phyloP scores from a whole-genome alignment of 164 flowering plant genomes.

The Berberis vulgaris region DNA sequence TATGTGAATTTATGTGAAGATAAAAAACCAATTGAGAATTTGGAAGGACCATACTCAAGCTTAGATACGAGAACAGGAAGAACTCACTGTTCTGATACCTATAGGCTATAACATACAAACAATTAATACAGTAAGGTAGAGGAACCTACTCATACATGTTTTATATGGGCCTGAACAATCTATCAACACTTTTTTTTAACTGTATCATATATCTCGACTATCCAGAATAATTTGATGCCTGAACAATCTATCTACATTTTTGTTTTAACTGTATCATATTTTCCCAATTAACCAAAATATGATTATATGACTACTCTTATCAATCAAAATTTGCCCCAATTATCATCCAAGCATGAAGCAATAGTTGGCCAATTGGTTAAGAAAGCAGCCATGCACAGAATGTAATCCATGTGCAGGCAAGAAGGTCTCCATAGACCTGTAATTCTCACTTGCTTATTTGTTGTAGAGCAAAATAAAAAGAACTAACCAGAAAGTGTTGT shows the following conservation, averaged over 20 bases:
- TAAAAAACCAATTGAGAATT: no score
- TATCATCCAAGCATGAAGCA: background rate
- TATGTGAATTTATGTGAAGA: background rate
- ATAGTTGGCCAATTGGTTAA: background rate
- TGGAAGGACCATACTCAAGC: no score
- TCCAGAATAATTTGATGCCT: background rate
- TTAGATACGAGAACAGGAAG: no score
- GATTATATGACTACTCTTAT: background rate
- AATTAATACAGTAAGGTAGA: no score
- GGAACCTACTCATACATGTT: no score
- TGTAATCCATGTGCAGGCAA: background rate
- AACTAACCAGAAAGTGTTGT: slow-evolving; percentile 92
- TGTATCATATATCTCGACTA: background rate
- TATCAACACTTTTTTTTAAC: background rate
- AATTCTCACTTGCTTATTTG: slow-evolving; percentile 2
- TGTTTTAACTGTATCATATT: no score
- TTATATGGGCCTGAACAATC: no score
- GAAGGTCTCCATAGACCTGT: background rate
- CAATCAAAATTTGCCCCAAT: background rate
- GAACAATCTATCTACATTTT: no score
- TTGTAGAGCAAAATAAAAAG: background rate
- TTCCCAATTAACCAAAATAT: background rate
- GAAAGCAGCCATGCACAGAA: background rate
- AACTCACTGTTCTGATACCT: no score
- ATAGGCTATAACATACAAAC: no score